Evolutionary conservation across 1,284 basidiomycete species (phyloP).

Genomic region (Ganoderma sinense): DNA sequence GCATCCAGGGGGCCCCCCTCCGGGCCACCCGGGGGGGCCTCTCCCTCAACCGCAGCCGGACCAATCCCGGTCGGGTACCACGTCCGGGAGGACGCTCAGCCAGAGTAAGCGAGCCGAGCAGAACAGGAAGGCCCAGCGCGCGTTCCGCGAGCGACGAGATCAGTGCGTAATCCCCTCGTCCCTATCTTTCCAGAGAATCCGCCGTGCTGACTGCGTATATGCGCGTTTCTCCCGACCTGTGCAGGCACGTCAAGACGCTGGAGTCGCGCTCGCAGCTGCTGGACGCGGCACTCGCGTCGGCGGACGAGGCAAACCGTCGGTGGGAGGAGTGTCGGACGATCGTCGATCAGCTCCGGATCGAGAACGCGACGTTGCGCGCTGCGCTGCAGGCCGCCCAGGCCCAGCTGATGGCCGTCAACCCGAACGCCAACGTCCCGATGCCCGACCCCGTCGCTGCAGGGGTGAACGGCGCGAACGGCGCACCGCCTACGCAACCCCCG

Average conservation of each 20-base stretch:
- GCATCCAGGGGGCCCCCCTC: slow-evolving; percentile 32
- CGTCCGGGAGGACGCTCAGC: slow-evolving; percentile 63
- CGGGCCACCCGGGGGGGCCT: slow-evolving; percentile 34
- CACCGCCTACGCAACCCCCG: slow-evolving; percentile 12
- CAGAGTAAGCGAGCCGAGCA: slow-evolving; percentile 86
- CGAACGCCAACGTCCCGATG: slow-evolving; percentile 22
- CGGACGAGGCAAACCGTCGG: slow-evolving; percentile 84
- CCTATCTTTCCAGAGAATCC: neutral
- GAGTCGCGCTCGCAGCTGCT: slow-evolving; percentile 83
- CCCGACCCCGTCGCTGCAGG: slow-evolving; percentile 8
- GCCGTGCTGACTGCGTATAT: slow-evolving; percentile 6
- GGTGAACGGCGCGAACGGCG: slow-evolving; percentile 21
- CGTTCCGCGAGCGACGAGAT: slow-evolving; percentile 84
- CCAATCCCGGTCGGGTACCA: slow-evolving; percentile 42
- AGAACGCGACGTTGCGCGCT: slow-evolving; percentile 71
- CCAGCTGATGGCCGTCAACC: slow-evolving; percentile 40
- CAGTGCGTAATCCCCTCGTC: slow-evolving; percentile 54
- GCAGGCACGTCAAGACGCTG: slow-evolving; percentile 82
- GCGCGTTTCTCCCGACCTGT: slow-evolving; percentile 8
- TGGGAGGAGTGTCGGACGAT: slow-evolving; percentile 87
- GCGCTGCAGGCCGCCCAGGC: slow-evolving; percentile 41
- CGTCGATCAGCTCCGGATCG: slow-evolving; percentile 82
- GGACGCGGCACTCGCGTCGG: slow-evolving; percentile 81
- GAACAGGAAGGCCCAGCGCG: slow-evolving; percentile 86
- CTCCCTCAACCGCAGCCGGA: slow-evolving; percentile 35